Evolutionary conservation across 148 eudicot genomes (phyloP), one percentile per base, ranked within the genome.

Genomic region (Linanthus parryae): DNA sequence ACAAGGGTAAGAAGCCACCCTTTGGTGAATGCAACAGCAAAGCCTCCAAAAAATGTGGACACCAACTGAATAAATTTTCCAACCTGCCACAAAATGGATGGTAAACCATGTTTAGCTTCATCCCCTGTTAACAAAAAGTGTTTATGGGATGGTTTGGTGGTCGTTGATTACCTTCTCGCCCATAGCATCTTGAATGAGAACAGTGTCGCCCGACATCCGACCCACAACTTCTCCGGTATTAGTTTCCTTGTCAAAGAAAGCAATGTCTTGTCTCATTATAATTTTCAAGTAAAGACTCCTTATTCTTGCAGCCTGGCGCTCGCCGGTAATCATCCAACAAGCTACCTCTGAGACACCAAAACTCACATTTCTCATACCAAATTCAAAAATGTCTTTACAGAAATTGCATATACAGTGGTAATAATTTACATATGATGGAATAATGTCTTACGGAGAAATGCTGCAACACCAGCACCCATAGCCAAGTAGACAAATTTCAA

Each of bases 1-100:
- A 83, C 95, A 18, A 86, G 63, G 10, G 91, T 71, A 50, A 86
- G 95, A 25, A 86, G 80, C 91, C 91, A 86, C 41, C 95, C 95
- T 65, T 71, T 77, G 35, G 62, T 48, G 23, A 86, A 80, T 40
- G 91, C 95, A 27, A 86, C 68, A 19, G 67, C 76, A 75, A 86
- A 83, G 9, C 95, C 95, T 53, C 91, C 95, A 5, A 86, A 0
- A 54, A 83, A 86, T 19, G 91, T 73, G 10, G 84, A 46, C 1
- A 75, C 41, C 28, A 83, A 57, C 60, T 86, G 95, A 56, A 80
- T 58, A 56, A 83, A 83, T 61, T 83, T 76, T 22, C 95, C 95
- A 39, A 83, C 95, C 95, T 85, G 59, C 59, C 57, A 9, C 15
- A 48, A 44, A 52, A 20, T n/a, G n/a, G n/a, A n/a, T n/a, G n/a